Evolutionary conservation across 2,329 filamentous ascomycete genomes (phyloP), one percentile per base, ranked within the genome.

Genomic region (Leptographium radiaticola): DNA sequence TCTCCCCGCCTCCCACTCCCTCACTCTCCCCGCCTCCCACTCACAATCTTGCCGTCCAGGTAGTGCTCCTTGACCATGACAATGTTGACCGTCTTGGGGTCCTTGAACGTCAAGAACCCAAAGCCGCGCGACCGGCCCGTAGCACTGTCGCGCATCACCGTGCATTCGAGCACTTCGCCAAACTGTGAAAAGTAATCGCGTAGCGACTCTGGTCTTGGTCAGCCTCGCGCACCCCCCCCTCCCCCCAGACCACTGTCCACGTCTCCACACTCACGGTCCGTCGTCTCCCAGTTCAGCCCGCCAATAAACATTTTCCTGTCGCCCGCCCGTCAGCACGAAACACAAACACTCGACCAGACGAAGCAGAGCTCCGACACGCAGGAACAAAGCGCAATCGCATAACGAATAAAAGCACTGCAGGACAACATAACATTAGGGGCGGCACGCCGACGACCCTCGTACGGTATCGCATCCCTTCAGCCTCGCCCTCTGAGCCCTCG

Each of bases 41-140:
- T 75, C 79, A 97, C 93, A 68, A 98, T 96, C 71, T 98, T 98
- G 58, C 93, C 93, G 66, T 98, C 93, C 25, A 98, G 79, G 62
- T 91, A 95, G 68, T 98, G 93, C 67, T 98, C 93, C 71, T 98
- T 98, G 58, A 98, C 93, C 93, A 98, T 98, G 59, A 98, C 93
- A 61, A 89, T 95, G 67, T 98, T 98, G 60, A 98, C 93, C 5
- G 89, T 95, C 73, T 95, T 95, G 49, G 93, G 86, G 65, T 98
- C 93, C 67, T 88, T 94, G 76, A 98, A 98, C 0, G 93, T 98
- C 58, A 98, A 76, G 71, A 98, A 98, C 34, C 93, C 93, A 63
- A 98, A 98, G 30, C 93, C 93, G 70, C 93, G 83, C 34, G 93
- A 97, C 58, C 93, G 84, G 45, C 93, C 93, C 11, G 89, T 95